Conservation (phyloP, 768 basidiomycete species). For the Cubamyces sp. region DNA sequence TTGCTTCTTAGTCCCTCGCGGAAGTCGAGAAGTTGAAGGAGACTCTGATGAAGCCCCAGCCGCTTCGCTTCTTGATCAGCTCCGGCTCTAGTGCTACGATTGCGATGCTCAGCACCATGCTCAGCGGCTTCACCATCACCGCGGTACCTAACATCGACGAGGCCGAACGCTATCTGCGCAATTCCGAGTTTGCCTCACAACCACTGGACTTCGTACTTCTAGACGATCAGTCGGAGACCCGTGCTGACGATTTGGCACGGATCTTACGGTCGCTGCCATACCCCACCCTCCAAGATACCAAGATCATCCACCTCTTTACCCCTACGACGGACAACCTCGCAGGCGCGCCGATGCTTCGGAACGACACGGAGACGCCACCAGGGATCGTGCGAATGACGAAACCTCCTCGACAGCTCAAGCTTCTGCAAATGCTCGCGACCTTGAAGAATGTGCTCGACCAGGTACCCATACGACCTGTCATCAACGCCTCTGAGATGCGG, state of each 20-base stretch:
- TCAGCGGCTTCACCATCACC: constrained; percentile 56
- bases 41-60: constrained; percentile 50
- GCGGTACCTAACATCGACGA: constrained; percentile 49
- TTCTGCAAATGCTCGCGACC: constrained; percentile 64
- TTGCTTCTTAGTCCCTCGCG: constrained; percentile 41
- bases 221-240: constrained; percentile 66
- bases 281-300: constrained; percentile 52
- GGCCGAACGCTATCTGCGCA: constrained; percentile 46
- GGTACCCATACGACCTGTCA: constrained; percentile 38
- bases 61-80: constrained; percentile 56
- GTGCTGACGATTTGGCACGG: constrained; percentile 59
- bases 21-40: constrained; percentile 53
- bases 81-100: constrained; percentile 63
- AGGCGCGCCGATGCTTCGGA: constrained; percentile 55
- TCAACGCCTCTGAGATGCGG: constrained; percentile 44
- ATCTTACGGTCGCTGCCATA: constrained; percentile 47
- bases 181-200: constrained; percentile 35
- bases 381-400: constrained; percentile 73
- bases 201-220: constrained; percentile 67
- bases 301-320: constrained; percentile 73
- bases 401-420: constrained; percentile 62
- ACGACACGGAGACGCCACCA: constrained; percentile 41
- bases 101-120: constrained; percentile 57
- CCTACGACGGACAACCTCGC: constrained; percentile 61
- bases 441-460: constrained; percentile 58